Base-by-base conservation (phyloP, 129 eudicot genomes). In the Centella asiatica region DNA sequence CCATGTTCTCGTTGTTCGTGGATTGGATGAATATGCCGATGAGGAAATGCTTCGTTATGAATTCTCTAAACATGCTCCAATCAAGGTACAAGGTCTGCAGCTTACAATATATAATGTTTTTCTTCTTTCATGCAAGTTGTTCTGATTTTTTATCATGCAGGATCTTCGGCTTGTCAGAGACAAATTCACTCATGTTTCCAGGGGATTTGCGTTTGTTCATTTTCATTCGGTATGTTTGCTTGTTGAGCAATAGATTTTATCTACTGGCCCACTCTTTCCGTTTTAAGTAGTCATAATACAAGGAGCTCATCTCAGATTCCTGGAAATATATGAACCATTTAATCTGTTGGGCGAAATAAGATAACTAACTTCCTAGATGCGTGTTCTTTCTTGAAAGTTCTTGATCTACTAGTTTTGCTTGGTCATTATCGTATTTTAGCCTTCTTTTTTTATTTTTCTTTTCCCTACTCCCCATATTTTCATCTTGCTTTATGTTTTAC, bases 31-130 rank as follows among this genome's bases (percentile, higher is more conserved):
- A 64, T 87, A 87, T 92, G 95, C 99, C 64, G 99, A 92, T 44
- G 99, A 92, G 78, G 99, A 92, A 64, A 85, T 87, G 99, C 95
- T 92, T 67, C 99, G 99, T n/a, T 92, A 92, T 76, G 99, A 92
- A 65, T 92, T 92, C 67, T 84, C 96, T 1, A 92, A 92, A 49
- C 96, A 92, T 69, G 84, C 96, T 72, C 88, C 99, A 67, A 82
- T 87, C 40, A 92, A 92, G 92, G 99, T 92, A 58, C 25, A 54
- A 29, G 4, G n/a, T 6, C 26, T 18, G 28, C 36, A 7, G n/a
- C n/a, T 6, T 6, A n/a, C 27, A 64, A 22, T 15, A 4, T 18
- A 4, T 34, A 44, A 37, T 37, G 18, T 44, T 34, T 10, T 34
- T 17, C 13, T 19, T 25, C 37, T 45, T 9, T 36, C 8, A 13